A percentile compares a stretch with the other conserved stretches of the same genome.
Conservation (phyloP, 192 early-diverging fungal species). For the Backusella mclennaniae region DNA sequence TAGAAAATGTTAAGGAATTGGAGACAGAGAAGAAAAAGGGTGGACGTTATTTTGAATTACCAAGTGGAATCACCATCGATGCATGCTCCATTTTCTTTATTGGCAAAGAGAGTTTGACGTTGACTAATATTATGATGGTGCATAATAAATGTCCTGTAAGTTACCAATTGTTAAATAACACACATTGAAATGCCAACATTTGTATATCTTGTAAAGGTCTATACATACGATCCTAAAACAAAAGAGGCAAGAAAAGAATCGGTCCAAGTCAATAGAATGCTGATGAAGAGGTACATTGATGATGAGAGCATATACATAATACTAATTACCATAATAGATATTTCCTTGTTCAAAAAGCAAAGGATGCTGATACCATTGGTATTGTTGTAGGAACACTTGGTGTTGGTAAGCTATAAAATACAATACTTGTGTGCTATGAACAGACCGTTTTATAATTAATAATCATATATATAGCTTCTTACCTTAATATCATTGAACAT, state of each 20-base stretch:
- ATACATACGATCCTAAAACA: slow-evolving; percentile 68
- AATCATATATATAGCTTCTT: slow-evolving; percentile 54
- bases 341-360: slow-evolving; percentile 87
- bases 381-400: slow-evolving; percentile 96
- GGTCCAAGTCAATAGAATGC: slow-evolving; percentile 50
- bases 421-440: too few species aligned
- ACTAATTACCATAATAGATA: slow-evolving; percentile 45
- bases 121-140: slow-evolving; percentile 89
- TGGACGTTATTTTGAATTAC: slow-evolving; percentile 57
- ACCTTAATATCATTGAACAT: slow-evolving; percentile 77
- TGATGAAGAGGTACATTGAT: slow-evolving; percentile 53
- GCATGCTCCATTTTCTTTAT: slow-evolving; percentile 82
- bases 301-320: not conserved
- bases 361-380: slow-evolving; percentile 89
- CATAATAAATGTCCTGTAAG: slow-evolving; percentile 55
- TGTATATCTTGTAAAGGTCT: slow-evolving; percentile 38
- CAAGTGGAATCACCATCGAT: slow-evolving; percentile 42
- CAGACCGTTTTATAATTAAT: not conserved
- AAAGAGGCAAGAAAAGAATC: slow-evolving; percentile 56
- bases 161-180: not conserved
- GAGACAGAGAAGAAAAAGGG: slow-evolving; percentile 15
- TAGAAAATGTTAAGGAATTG: not conserved
- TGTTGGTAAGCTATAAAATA: slow-evolving; percentile 61
- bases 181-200: not conserved
- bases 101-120: slow-evolving; percentile 75